Evolutionary conservation across 192 early-diverging fungal species (phyloP).

Genomic region (Cladochytrium replicatum): DNA sequence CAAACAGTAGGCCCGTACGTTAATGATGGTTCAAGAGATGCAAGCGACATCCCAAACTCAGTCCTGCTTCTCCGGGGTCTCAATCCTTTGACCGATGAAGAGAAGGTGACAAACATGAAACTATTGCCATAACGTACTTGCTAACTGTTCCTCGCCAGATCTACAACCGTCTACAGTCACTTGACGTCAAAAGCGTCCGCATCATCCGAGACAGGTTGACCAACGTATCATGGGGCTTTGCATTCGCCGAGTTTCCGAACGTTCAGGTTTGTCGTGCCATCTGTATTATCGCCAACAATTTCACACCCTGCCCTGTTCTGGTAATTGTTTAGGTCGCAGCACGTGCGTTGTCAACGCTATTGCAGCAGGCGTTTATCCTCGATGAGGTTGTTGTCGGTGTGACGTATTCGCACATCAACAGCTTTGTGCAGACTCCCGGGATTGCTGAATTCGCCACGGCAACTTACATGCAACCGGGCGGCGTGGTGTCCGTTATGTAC

Average conservation of each 20-base stretch:
- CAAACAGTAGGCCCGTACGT: no score
- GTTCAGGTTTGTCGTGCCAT: constrained; percentile 25
- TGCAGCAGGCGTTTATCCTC: constrained; percentile 25
- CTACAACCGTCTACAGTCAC: neutral
- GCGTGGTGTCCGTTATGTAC: constrained; percentile 35
- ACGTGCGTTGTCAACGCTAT: no score
- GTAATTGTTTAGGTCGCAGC: no score
- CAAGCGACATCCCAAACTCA: constrained; percentile 34
- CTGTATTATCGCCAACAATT: no score
- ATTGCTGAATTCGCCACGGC: no score
- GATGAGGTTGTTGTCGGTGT: constrained; percentile 32
- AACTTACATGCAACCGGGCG: no score
- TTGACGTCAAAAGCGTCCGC: constrained; percentile 29
- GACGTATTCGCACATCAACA: constrained; percentile 42
- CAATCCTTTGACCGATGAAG: constrained; percentile 50
- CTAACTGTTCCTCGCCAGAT: neutral
- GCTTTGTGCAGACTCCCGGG: constrained; percentile 59
- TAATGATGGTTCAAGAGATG: constrained; percentile 53
- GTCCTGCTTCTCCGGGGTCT: constrained; percentile 50
- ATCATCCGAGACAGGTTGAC: constrained; percentile 47
- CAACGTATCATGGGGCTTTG: constrained; percentile 52
- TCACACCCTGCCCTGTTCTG: no score
- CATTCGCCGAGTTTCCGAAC: constrained; percentile 48
- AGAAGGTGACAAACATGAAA: constrained; percentile 29
- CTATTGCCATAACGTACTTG: no score